phyloP scores from a whole-genome alignment of 2,329 filamentous ascomycete species.

The Arachnopeziza araneosa region DNA sequence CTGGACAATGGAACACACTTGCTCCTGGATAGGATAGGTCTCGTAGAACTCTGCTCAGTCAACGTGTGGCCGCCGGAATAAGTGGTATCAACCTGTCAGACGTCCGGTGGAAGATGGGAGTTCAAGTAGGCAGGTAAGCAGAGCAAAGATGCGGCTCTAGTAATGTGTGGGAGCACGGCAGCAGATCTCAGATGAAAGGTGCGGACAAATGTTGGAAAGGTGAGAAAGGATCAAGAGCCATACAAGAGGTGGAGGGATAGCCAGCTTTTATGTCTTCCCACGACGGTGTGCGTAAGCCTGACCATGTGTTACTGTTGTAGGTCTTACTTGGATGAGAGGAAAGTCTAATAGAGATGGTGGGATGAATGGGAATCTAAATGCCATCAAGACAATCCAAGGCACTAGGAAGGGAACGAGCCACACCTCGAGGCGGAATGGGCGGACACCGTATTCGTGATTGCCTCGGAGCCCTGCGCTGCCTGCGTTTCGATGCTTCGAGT shows the following conservation, averaged over 20 bases:
- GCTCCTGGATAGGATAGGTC: not conserved
- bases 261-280: slow-evolving; percentile 18
- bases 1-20: not conserved
- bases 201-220: slow-evolving; percentile 8
- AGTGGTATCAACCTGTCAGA: not conserved
- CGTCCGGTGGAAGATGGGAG: not conserved
- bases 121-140: slow-evolving; percentile 9
- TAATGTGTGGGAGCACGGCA: slow-evolving; percentile 16
- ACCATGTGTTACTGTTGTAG: slow-evolving; percentile 13
- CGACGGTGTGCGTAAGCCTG: slow-evolving; percentile 13
- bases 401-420: slow-evolving; percentile 2
- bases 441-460: not conserved
- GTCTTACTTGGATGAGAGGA: slow-evolving; percentile 16
- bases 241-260: slow-evolving; percentile 15
- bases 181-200: slow-evolving; percentile 7
- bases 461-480: not conserved
- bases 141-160: slow-evolving; percentile 8
- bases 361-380: not conserved
- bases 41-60: not conserved
- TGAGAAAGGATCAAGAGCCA: slow-evolving; percentile 11
- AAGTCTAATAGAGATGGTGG: not conserved
- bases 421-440: not conserved
- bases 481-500: too few relatives aligned
- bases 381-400: not conserved
- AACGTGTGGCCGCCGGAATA: not conserved